A percentile compares a stretch with the other conserved stretches of the same genome.
Conservation (phyloP, 805 yeast species). For the Kregervanrija fluxuum region DNA sequence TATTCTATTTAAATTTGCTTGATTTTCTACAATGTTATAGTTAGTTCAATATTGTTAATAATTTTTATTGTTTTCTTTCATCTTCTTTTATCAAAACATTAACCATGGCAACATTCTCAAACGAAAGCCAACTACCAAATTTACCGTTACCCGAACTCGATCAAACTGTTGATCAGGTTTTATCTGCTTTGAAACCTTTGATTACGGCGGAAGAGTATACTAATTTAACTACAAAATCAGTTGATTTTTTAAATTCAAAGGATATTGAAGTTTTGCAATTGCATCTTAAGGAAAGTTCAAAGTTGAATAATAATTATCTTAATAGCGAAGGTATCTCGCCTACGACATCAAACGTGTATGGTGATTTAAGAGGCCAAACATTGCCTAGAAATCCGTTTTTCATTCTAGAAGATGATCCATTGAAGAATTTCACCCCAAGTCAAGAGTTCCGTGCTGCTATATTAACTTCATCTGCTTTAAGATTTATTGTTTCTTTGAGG, state of each 20-base stretch:
- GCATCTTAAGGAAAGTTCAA: conserved; percentile 43
- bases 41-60: no score
- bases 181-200: conserved; percentile 54
- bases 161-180: conserved; percentile 44
- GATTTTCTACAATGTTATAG: no score
- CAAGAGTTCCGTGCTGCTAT: conserved; percentile 67
- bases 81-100: no score
- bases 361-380: conserved; percentile 57
- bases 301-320: conserved; percentile 42
- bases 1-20: no score
- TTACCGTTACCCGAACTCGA: conserved; percentile 57
- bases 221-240: conserved; percentile 36
- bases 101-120: conserved; percentile 27
- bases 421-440: conserved; percentile 46
- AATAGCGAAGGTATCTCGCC: conserved; percentile 40
- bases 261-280: conserved; percentile 41
- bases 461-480: conserved; percentile 55
- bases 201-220: conserved; percentile 44
- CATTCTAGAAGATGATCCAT: conserved; percentile 68
- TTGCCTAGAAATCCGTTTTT: conserved; percentile 75
- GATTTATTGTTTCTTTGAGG: conserved; percentile 56
- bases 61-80: no score
- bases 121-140: conserved; percentile 38
- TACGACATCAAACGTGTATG: conserved; percentile 53
- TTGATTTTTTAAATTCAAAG: conserved; percentile 36